Evolutionary conservation across 306 rosid genomes (phyloP), one percentile per base, ranked within the genome.

Genomic region (Mimosa bimucronata): DNA sequence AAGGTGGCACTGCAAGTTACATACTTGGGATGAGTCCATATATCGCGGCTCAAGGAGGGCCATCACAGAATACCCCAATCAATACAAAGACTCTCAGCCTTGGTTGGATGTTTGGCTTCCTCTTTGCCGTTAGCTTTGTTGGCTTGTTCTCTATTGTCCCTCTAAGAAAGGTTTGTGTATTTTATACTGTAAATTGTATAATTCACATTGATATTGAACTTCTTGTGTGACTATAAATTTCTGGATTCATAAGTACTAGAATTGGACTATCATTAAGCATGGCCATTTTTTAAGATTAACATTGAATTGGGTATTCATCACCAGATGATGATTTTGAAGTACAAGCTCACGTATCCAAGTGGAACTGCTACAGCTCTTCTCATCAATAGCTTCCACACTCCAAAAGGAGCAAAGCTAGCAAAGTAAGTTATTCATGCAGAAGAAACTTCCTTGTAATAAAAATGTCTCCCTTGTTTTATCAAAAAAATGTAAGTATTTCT

Each of bases 331-430:
- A 89, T 92, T 75, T 50, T 90, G 84, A 87, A 79, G 79, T 90
- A 89, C 89, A 92, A 91, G 53, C 79, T 92, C 73, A 88, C 94
- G 3, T 92, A 92, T 58, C 96, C 96, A 13, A 92, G 97, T 81
- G 94, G 97, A 78, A 91, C 97, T 28, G 97, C 97, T n/a, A 92
- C 96, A 6, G 97, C 97, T 53, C 88, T 77, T 38, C 96, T 89
- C 21, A 85, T 92, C 81, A 92, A 92, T 77, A 87, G 92, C 79
- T 89, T 92, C 71, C 97, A 92, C 79, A 92, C 97, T 28, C 96
- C 97, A 7, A 88, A 79, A 67, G 97, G 97, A 83, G 96, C 97
- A 64, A 90, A 83, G 82, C 86, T 89, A 19, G 97, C 96, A 73
- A 89, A 88, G 97, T 90, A 80, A 81, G 82, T 30, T 41, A 41